phyloP scores from a whole-genome alignment of 2,329 filamentous ascomycete genomes.

The Arachnomyces sp. region DNA sequence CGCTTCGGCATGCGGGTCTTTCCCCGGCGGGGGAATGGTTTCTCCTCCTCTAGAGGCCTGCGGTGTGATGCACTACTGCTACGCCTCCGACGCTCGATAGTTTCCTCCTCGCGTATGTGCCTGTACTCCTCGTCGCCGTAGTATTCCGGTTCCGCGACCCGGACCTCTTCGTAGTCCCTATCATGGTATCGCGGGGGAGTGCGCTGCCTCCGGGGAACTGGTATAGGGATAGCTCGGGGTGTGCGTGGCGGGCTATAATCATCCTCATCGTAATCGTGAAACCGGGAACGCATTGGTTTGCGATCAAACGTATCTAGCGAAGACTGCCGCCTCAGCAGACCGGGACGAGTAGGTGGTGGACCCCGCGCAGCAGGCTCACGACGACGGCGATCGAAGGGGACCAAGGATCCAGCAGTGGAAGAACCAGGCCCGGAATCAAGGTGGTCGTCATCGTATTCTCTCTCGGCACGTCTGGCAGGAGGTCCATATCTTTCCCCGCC shows the following conservation, averaged over 20 bases:
- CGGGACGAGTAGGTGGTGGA: slow-evolving; percentile 53
- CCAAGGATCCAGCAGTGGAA: slow-evolving; percentile 44
- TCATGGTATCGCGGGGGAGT: slow-evolving; percentile 53
- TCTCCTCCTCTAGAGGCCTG: slow-evolving; percentile 26
- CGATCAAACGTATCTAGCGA: slow-evolving; percentile 88
- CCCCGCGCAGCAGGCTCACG: slow-evolving; percentile 50
- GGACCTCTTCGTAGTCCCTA: slow-evolving; percentile 58
- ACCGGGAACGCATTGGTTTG: slow-evolving; percentile 41
- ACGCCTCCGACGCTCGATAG: slow-evolving; percentile 42
- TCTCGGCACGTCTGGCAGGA: slow-evolving; percentile 31
- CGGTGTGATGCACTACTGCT: slow-evolving; percentile 26
- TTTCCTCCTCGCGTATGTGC: slow-evolving; percentile 57
- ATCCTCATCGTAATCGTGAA: slow-evolving; percentile 29
- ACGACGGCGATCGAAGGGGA: slow-evolving; percentile 50
- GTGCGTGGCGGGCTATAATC: slow-evolving; percentile 35
- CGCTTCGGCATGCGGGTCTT: slow-evolving; percentile 81
- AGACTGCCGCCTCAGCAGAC: slow-evolving; percentile 70
- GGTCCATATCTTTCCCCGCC: slow-evolving; percentile 37
- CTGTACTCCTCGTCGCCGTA: slow-evolving; percentile 68
- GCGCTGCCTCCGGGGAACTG: slow-evolving; percentile 51
- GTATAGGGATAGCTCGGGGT: slow-evolving; percentile 56
- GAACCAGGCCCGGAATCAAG: slow-evolving; percentile 1
- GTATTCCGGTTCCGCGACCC: slow-evolving; percentile 58
- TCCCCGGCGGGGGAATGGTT: slow-evolving; percentile 67
- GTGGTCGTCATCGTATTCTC: slow-evolving; percentile 35